Evolutionary conservation across 495 filamentous ascomycete genomes (phyloP).

Genomic region (Penicillium soppii): DNA sequence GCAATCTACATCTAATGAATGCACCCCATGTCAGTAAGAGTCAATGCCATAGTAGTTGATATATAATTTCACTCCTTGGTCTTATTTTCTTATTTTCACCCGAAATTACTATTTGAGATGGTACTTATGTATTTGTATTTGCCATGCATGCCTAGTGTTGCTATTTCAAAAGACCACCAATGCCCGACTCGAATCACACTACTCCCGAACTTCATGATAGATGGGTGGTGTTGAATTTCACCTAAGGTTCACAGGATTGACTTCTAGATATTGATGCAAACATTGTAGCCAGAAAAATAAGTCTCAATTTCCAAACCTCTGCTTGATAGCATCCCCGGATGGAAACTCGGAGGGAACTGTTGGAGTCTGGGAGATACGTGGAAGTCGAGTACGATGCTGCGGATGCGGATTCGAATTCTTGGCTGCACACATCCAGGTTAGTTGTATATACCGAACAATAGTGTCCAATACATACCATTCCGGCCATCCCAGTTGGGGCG

Average conservation of each 20-base stretch:
- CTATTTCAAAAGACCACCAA: too few species aligned
- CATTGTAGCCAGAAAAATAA: neutral
- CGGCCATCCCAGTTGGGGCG: slow-evolving; percentile 15
- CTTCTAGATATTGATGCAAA: neutral
- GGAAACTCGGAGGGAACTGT: slow-evolving; percentile 18
- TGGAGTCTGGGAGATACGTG: slow-evolving; percentile 6
- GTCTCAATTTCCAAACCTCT: slow-evolving; percentile 20
- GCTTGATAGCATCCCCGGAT: slow-evolving; percentile 16
- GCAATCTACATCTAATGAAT: too few species aligned
- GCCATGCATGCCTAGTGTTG: too few species aligned
- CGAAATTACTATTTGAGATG: too few species aligned
- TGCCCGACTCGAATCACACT: neutral
- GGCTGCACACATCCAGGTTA: neutral
- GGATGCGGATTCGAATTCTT: slow-evolving; percentile 1
- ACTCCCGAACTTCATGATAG: too few species aligned
- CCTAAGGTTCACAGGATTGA: too few species aligned
- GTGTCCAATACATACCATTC: slow-evolving; percentile 17
- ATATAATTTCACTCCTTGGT: too few species aligned
- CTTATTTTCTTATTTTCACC: too few species aligned
- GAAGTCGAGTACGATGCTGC: slow-evolving; percentile 31
- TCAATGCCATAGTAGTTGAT: too few species aligned
- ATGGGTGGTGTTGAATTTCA: too few species aligned
- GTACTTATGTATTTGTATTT: too few species aligned
- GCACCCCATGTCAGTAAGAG: too few species aligned
- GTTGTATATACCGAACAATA: neutral